Evolutionary conservation across 225 moss, liverwort and hornwort genomes (phyloP), one percentile per base, ranked within the genome.

Genomic region (Physcomitrellopsis africana): DNA sequence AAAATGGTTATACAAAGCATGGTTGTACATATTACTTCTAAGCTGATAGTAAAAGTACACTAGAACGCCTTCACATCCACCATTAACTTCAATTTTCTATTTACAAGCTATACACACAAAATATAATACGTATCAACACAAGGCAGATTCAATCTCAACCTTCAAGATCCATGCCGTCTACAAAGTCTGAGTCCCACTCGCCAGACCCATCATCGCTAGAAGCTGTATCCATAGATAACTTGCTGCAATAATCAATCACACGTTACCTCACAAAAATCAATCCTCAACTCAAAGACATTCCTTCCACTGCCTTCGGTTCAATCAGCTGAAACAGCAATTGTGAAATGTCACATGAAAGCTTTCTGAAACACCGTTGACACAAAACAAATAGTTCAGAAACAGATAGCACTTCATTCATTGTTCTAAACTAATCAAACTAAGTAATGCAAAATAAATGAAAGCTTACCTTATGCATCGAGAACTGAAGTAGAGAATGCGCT

Each of bases 401-500:
- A 37, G 32, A 37, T 37, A 2, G 32, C 32, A 37, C 32, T 37
- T 37, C 32, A 1, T 37, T 37, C 32, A 5, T 37, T 7, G 32
- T 7, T 7, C 7, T 37, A 7, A 37, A 37, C 32, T 44, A 53
- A 16, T 20, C 54, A 24, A 12, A 52, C 22, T 23, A 19, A 48
- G 63, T 3, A 42, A n/a, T 55, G 75, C 47, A 53, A 62, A 16
- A 24, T 29, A 42, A 47, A 23, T 18, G 53, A 60, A 73, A 9
- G 43, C 77, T 37, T 89, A 94, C 94, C 99, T 95, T 65, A 88
- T 79, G 75, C 99, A 99, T 77, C 90, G 85, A 18, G 93, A 99
- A 77, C 92, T 93, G 84, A 99, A 99, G 85, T 93, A 99, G 14
- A 99, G 87, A 20, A 93, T 91, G 70, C 99, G 92, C 77, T 99